Conservation (phyloP, 495 filamentous ascomycete species). For the Aspergillus campestris region DNA sequence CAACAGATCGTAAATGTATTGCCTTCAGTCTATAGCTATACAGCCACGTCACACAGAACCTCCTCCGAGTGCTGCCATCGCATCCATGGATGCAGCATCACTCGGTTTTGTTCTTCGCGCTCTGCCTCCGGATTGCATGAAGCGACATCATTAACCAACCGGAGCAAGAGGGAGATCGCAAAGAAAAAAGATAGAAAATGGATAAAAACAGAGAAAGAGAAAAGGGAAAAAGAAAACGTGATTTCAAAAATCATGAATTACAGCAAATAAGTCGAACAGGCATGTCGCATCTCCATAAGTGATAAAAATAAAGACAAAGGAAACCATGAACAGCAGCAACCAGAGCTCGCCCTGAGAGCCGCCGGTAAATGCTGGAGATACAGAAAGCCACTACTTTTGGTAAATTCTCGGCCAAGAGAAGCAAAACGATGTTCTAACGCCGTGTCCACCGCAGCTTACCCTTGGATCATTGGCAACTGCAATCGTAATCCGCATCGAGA, state of each 20-base stretch:
- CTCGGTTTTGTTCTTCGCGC: conserved; percentile 18
- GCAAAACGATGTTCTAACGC: conserved; percentile 21
- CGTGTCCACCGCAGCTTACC: conserved; percentile 28
- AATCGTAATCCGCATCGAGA: conserved; percentile 38
- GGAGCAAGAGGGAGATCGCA: conserved; percentile 33
- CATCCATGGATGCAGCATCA: conserved; percentile 8
- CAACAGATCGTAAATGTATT: too few relatives aligned
- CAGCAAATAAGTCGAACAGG: conserved; percentile 36
- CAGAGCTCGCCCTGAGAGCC: conserved; percentile 8
- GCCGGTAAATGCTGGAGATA: conserved; percentile 31
- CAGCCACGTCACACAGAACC: too few relatives aligned
- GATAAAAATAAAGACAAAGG: conserved; percentile 35
- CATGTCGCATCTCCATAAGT: conserved; percentile 37
- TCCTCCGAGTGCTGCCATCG: conserved; percentile 29
- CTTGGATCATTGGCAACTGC: conserved; percentile 28
- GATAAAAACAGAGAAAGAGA: conserved; percentile 18
- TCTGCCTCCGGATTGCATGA: conserved; percentile 37
- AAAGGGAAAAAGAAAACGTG: conserved; percentile 16
- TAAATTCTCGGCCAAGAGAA: conserved; percentile 22
- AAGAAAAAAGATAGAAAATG: conserved; percentile 35
- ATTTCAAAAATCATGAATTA: conserved; percentile 32
- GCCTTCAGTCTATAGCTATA: too few relatives aligned
- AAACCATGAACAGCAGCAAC: conserved; percentile 26
- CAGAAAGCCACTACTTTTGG: conserved; percentile 42
- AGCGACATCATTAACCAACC: conserved; percentile 36